Conservation (phyloP, 2,329 filamentous ascomycete species). For the Teratosphaeria pseudoeucalypti region DNA sequence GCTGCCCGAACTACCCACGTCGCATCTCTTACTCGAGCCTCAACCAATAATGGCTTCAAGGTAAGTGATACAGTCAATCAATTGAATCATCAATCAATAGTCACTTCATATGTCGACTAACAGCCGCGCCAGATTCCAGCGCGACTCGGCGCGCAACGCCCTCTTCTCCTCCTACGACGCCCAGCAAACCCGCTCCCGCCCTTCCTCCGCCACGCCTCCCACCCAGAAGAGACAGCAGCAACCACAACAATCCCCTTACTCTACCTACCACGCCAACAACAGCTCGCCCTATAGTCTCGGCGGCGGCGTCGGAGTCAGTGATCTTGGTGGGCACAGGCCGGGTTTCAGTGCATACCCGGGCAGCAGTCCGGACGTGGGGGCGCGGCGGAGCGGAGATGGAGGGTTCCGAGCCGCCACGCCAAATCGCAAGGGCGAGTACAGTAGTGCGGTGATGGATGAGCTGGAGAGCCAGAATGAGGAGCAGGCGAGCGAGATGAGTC, state of each 20-base stretch:
- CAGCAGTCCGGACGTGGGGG: conserved; percentile 8
- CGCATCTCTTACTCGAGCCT: neutral
- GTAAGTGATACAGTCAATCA: neutral
- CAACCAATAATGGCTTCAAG: conserved; percentile 4
- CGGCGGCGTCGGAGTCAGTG: conserved; percentile 2
- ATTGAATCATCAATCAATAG: neutral
- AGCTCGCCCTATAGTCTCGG: conserved; percentile 12
- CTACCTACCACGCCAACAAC: conserved; percentile 13
- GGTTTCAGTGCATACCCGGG: conserved; percentile 24
- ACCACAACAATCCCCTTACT: conserved; percentile 14
- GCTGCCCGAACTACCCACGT: neutral
- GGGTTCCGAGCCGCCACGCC: conserved; percentile 34
- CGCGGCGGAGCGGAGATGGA: conserved; percentile 13
- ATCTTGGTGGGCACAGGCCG: conserved; percentile 8
- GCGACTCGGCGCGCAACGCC: conserved; percentile 29
- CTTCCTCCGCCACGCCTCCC: conserved; percentile 21
- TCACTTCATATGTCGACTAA: neutral
- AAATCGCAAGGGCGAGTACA: conserved; percentile 71
- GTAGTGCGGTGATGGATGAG: conserved; percentile 80
- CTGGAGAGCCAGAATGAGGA: conserved; percentile 92
- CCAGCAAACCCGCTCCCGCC: conserved; percentile 19
- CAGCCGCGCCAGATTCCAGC: conserved; percentile 16
- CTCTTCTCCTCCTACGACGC: conserved; percentile 31
- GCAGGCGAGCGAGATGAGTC: conserved; percentile 79
- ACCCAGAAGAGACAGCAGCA: conserved; percentile 12